A percentile compares a stretch with the other conserved stretches of the same genome.
Conservation (phyloP, 495 filamentous ascomycete species). For the Tuber microsphaerosporum region DNA sequence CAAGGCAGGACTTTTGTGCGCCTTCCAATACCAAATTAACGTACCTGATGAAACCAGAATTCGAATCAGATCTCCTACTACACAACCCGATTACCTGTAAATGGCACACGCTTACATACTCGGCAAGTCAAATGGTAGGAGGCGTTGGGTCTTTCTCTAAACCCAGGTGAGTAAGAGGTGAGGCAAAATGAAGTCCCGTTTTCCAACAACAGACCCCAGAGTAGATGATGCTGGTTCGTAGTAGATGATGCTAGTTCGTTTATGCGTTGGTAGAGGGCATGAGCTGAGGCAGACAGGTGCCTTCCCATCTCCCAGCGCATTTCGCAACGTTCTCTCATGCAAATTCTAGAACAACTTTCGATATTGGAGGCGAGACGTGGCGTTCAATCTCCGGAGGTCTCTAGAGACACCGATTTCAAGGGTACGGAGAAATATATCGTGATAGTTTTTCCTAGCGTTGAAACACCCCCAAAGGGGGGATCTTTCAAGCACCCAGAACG, state of each 20-base stretch:
- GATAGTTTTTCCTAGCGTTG: neutral
- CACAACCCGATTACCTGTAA: accelerated
- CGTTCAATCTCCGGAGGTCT: neutral
- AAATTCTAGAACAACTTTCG: neutral
- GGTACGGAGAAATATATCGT: neutral
- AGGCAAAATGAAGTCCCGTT: neutral
- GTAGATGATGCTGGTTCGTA: neutral
- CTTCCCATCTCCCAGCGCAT: neutral
- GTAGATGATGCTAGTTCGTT: too few species aligned
- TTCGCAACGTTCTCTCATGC: neutral
- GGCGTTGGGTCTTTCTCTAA: too few species aligned
- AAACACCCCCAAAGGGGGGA: neutral
- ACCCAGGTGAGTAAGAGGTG: too few species aligned
- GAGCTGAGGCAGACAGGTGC: neutral
- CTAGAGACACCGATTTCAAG: neutral
- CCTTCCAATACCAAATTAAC: neutral
- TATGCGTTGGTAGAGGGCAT: neutral
- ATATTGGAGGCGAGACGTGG: neutral
- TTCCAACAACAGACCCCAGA: neutral
- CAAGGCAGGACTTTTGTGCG: neutral
- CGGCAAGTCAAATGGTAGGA: neutral
- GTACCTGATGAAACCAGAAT: neutral
- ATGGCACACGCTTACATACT: neutral
- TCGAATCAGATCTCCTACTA: neutral
- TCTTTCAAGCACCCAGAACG: neutral